These are phyloP conservation scores for Solioccasus polychromus DNA, from an alignment of 768 basidiomycete genomes.

Conservation along the genomic window DNA sequence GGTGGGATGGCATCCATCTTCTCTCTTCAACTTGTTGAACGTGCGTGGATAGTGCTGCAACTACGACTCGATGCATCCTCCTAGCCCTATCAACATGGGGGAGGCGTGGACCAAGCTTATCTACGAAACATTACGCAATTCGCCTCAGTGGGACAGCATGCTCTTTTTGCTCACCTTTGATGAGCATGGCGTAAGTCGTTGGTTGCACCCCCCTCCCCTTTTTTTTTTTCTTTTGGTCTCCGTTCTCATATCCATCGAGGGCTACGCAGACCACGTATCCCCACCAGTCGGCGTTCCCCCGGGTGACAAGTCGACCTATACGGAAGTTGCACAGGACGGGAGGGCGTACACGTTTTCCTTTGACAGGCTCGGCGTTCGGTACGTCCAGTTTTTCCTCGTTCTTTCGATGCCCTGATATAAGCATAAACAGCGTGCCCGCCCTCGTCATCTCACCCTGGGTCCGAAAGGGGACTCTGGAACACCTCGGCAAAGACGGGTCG, in stretches of 20 bases:
- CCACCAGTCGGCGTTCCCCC: slow-evolving; percentile 22
- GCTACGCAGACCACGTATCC: slow-evolving; percentile 23
- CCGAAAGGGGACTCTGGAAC: slow-evolving; percentile 17
- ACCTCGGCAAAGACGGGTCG: not conserved
- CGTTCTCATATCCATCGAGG: slow-evolving; percentile 10
- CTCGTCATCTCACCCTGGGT: slow-evolving; percentile 26
- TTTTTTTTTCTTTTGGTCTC: too few species aligned
- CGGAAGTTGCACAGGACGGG: slow-evolving; percentile 18
- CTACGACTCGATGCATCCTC: slow-evolving; percentile 27
- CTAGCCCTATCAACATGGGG: slow-evolving; percentile 25
- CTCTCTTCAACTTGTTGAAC: too few species aligned
- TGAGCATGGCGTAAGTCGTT: slow-evolving; percentile 22
- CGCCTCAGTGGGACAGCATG: slow-evolving; percentile 20
- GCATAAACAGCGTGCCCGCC: slow-evolving; percentile 14
- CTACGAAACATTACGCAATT: slow-evolving; percentile 23
- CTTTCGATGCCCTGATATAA: not conserved
- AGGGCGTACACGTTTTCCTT: slow-evolving; percentile 19
- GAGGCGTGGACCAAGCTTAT: slow-evolving; percentile 23
- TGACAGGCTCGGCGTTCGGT: slow-evolving; percentile 26
- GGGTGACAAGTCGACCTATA: slow-evolving; percentile 23
- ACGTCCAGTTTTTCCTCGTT: not conserved
- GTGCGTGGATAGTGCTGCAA: slow-evolving; percentile 15
- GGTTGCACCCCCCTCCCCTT: too few species aligned
- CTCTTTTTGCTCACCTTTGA: slow-evolving; percentile 26
- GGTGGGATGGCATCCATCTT: slow-evolving; percentile 5